Evolutionary conservation across 306 rosid genomes (phyloP), one percentile per base, ranked within the genome.

Genomic region (Phaseolus lunatus): DNA sequence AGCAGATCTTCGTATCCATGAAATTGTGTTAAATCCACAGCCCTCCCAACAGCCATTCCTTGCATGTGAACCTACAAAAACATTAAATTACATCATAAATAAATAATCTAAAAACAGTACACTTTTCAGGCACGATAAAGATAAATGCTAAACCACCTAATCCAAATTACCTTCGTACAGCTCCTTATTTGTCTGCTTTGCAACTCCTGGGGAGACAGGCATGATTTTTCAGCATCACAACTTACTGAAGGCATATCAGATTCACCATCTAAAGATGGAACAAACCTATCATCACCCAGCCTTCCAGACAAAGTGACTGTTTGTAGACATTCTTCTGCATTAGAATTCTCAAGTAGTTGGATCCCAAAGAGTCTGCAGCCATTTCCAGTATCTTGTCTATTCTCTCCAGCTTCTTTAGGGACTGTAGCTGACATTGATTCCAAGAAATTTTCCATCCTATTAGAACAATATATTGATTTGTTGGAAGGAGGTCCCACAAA

Each of bases 21-120:
- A 48, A 89, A 91, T 33, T 71, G 84, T n/a, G 89, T 81, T 77
- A 91, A 79, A 86, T 89, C 93, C 43, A 91, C 96, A 22, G 93
- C 96, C 83, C 96, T 86, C 69, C 96, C 96, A 49, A 91, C 93
- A 61, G 93, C 93, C 83, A 89, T 87, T 87, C 96, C 96, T 79
- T 89, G 93, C 96, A 91, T 91, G 81, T 89, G 96, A 81, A 91
- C 96, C 96, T 89, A 82, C 44, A 72, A 79, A 20, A 20, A 75
- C 15, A 61, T 20, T 53, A 35, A 50, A 77, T 53, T 66, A 9
- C n/a, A 53, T 65, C 22, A 58, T 44, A 73, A n/a, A 43, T 43
- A 52, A 52, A 56, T 57, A 58, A 43, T 48, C 61, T n/a, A 24
- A 12, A 12, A 3, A 12, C 9, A 24, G 13, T 26, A 54, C 59